Conservation (phyloP, 1,284 basidiomycete genomes). For the Sphagnurus paluster region DNA sequence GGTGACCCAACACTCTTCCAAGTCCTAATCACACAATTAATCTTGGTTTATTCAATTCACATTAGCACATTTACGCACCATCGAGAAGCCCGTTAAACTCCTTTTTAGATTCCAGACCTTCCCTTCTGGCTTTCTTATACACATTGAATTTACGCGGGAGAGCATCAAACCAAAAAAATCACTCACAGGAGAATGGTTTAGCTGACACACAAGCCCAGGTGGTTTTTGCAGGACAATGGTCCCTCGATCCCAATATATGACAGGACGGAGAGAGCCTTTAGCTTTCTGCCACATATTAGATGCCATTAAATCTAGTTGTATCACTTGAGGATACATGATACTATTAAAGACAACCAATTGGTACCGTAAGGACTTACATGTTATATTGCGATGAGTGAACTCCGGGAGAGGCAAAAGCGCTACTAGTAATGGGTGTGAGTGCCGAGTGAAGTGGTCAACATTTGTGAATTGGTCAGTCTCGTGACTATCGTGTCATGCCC, state of each 20-base stretch:
- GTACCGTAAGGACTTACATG: too few species aligned
- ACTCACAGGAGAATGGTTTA: constrained; percentile 18
- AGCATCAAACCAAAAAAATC: constrained; percentile 13
- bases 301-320: background rate
- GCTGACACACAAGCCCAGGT: constrained; percentile 57
- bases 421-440: too few species aligned
- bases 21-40: constrained; percentile 34
- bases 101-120: background rate
- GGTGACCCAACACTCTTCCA: constrained; percentile 30
- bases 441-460: too few species aligned
- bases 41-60: background rate
- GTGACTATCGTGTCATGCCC: too few species aligned
- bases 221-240: constrained; percentile 66
- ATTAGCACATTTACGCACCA: constrained; percentile 9
- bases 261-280: background rate
- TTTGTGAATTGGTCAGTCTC: too few species aligned
- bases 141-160: background rate
- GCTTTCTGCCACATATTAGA: background rate
- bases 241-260: constrained; percentile 55
- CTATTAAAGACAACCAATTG: too few species aligned
- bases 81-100: constrained; percentile 18
- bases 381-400: too few species aligned
- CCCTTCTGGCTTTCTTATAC: background rate
- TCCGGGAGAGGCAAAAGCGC: too few species aligned
- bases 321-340: too few species aligned